Conservation (phyloP, 352 stramenopile genomes). For the Globisporangium radiosum region DNA sequence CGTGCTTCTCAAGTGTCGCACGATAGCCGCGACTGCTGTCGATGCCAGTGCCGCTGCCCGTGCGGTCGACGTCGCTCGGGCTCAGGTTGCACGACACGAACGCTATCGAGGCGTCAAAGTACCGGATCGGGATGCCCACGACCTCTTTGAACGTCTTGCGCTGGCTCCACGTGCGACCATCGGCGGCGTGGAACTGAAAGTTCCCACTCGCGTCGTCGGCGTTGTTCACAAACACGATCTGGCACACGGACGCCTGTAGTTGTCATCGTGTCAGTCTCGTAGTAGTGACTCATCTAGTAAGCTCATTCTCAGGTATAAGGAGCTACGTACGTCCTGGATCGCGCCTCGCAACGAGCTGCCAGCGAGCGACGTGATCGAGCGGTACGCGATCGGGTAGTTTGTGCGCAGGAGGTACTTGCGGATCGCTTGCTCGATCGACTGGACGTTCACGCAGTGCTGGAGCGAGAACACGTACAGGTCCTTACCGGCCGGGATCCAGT, state of each 20-base stretch:
- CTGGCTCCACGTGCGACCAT: conserved; percentile 69
- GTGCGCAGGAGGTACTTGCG: conserved; percentile 62
- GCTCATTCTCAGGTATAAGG: background rate
- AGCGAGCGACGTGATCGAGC: conserved; percentile 74
- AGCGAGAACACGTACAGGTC: conserved; percentile 84
- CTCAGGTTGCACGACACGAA: conserved; percentile 80
- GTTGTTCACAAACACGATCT: conserved; percentile 85
- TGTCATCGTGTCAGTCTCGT: background rate
- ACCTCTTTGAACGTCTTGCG: conserved; percentile 73
- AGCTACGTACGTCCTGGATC: conserved; percentile 46
- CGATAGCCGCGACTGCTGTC: too few species aligned
- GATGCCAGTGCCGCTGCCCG: conserved; percentile 14
- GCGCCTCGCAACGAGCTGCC: conserved; percentile 48
- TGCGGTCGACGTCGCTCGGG: conserved; percentile 5
- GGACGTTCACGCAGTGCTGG: conserved; percentile 62
- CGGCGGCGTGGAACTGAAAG: conserved; percentile 57
- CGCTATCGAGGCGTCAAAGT: conserved; percentile 80
- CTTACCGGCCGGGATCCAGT: conserved; percentile 70
- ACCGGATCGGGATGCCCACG: conserved; percentile 71
- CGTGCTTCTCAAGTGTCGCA: conserved; percentile 41
- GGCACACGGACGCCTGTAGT: conserved; percentile 57
- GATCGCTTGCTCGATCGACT: conserved; percentile 61
- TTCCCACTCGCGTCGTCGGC: conserved; percentile 77
- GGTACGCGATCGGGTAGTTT: conserved; percentile 76
- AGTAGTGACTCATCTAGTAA: background rate